These are phyloP conservation scores for Pythium aquatile DNA, from an alignment of 352 stramenopile genomes.

Conservation along the genomic window DNA sequence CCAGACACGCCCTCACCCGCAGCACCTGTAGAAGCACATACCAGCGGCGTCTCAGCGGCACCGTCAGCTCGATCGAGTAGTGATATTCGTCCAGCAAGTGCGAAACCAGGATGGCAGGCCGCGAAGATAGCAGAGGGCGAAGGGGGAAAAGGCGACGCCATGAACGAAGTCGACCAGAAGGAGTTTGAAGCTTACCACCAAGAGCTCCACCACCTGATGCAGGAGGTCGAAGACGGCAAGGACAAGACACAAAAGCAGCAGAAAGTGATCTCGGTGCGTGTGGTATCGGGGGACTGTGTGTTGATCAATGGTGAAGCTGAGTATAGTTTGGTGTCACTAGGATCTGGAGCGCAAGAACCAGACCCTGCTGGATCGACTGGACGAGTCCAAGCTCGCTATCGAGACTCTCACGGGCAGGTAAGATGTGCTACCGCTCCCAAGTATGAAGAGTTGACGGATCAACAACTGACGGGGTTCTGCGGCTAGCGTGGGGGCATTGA, in stretches of 20 bases:
- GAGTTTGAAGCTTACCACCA: conserved; percentile 74
- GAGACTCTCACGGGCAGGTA: conserved; percentile 68
- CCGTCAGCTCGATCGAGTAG: not conserved
- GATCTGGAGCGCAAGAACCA: conserved; percentile 74
- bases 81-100: conserved; percentile 4
- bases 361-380: conserved; percentile 49
- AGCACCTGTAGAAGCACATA: not conserved
- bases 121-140: conserved; percentile 9
- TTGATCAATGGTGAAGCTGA: not conserved
- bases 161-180: conserved; percentile 49
- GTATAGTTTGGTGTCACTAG: conserved; percentile 19
- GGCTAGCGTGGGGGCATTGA: conserved; percentile 62
- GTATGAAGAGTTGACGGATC: not conserved
- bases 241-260: conserved; percentile 58
- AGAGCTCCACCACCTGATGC: conserved; percentile 59
- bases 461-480: not conserved
- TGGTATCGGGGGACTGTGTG: not conserved
- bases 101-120: not conserved
- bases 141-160: conserved; percentile 1
- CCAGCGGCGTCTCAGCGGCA: not conserved
- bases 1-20: conserved; percentile 14
- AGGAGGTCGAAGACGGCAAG: conserved; percentile 63
- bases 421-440: not conserved
- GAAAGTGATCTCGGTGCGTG: conserved; percentile 61
- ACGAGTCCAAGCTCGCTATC: conserved; percentile 69